Base-by-base conservation (phyloP, 108 stramenopile genomes). In the Pinguiococcus pyrenoidosus region DNA sequence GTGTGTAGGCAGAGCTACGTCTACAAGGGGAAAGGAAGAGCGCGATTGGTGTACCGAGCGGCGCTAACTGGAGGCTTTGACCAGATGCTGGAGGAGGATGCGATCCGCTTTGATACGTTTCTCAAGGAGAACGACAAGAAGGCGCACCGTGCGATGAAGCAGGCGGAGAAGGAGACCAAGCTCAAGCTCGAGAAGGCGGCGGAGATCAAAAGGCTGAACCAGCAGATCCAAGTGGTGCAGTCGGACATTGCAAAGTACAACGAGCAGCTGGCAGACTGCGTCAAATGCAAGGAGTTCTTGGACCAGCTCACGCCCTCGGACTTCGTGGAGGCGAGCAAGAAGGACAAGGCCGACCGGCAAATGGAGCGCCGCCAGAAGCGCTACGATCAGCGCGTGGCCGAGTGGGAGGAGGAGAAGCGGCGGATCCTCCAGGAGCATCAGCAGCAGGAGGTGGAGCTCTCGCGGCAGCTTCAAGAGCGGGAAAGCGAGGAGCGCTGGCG, bases 101-200 rank as follows among this genome's bases (percentile, higher is more conserved):
- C 76, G 3, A 69, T 77, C 37, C 56, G 77, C 13, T 82, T 82
- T 37, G 80, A 82, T 38, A 68, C 77, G n/a, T 79, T 82, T 35
- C 52, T 82, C 4, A 79, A 82, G 52, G 80, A 82, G 38, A 79
- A 79, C 44, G 80, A 82, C 65, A 70, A 57, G 50, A 73, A 77
- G 46, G 76, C 80, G 20, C 74, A 76, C 52, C 74, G 69, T 25
- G 78, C 80, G 7, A 71, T 79, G n/a, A 76, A 76, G 29, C 29
- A 44, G 22, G 76, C 78, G 9, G 80, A 81, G 59, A 34, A 48
- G 32, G 78, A 75, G 41, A 70, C 78, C 14, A 73, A 74, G 51
- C 29, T 54, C 21, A 79, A 78, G 60, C 67, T 45, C 21, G 72
- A 79, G 43, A 79, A 77, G 57, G 55, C 51, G 0, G 72, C 73